Evolutionary conservation across 2,329 filamentous ascomycete genomes (phyloP), one percentile per base, ranked within the genome.

Genomic region (Metarhizium guizhouense): DNA sequence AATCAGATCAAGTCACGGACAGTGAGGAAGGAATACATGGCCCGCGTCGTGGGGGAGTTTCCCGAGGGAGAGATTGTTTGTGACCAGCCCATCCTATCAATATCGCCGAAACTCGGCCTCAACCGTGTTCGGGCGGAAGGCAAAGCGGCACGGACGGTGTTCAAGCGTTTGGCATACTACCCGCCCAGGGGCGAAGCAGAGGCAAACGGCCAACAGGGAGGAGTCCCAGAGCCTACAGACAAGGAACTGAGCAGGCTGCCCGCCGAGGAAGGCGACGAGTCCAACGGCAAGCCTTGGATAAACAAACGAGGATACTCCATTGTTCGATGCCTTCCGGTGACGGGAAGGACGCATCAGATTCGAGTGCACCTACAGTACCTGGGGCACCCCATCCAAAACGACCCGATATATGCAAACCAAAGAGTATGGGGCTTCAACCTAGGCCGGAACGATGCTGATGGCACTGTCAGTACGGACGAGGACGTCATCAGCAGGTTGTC

Each of bases 351-450:
- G 13, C 94, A 99, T 67, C 94, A 99, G 70, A 81, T 99, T 51
- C 85, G 94, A 38, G 94, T 99, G 18, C 94, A 99, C 66, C 79
- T 99, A 16, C 94, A 99, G 68, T 95, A 90, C 69, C 77, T 99
- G 3, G 94, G 94, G 1, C 88, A 97, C 67, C 94, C 94, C 2
- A 97, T 99, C 63, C 86, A 90, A 60, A 99, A 99, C 69, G 94
- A 99, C 67, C 94, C 94, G 7, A 97, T 99, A 63, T 99, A 99
- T 70, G 91, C 90, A 64, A 99, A 99, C 68, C 85, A 90, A 67
- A 85, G 85, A 56, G 94, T 99, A 11, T 99, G 95, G 78, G 94
- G 94, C 0, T 77, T 86, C 1, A 80, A 86, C 10, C 82, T 99
- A 0, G 94, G 90, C 16, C 81, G 72, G 54, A 76, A 80, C 55